These are phyloP conservation scores for Ammopiptanthus mongolicus DNA, from an alignment of 306 rosid genomes.

Conservation along the genomic window DNA sequence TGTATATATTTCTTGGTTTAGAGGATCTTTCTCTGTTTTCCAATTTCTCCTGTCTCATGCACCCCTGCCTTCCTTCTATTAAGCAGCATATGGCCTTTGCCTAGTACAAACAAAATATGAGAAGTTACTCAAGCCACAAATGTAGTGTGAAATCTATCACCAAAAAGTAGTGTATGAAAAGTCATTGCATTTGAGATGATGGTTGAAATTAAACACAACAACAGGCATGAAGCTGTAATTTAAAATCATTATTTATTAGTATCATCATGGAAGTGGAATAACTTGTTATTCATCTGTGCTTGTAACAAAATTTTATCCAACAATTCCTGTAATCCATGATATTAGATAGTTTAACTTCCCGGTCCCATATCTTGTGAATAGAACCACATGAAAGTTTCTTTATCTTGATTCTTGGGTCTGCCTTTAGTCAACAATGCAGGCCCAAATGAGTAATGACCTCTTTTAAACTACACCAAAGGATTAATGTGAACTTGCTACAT, in stretches of 20 bases:
- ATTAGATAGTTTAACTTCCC: not conserved
- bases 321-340: slow-evolving; percentile 6
- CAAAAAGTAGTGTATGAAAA: not conserved
- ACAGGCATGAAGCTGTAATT: not conserved
- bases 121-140: not conserved
- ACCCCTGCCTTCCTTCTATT: not conserved
- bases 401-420: not conserved
- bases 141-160: not conserved
- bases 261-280: not conserved
- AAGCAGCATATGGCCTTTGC: not conserved
- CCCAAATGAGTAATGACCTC: not conserved
- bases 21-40: not conserved
- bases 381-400: not conserved
- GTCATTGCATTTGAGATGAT: not conserved
- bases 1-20: not conserved
- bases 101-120: not conserved
- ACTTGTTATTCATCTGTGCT: not conserved
- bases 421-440: not conserved
- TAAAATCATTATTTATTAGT: not conserved
- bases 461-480: not conserved
- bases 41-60: not conserved
- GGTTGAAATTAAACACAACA: not conserved
- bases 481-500: not conserved
- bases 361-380: not conserved
- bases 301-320: not conserved